phyloP scores from a whole-genome alignment of 2,329 filamentous ascomycete genomes.

The Fusarium multiceps region DNA sequence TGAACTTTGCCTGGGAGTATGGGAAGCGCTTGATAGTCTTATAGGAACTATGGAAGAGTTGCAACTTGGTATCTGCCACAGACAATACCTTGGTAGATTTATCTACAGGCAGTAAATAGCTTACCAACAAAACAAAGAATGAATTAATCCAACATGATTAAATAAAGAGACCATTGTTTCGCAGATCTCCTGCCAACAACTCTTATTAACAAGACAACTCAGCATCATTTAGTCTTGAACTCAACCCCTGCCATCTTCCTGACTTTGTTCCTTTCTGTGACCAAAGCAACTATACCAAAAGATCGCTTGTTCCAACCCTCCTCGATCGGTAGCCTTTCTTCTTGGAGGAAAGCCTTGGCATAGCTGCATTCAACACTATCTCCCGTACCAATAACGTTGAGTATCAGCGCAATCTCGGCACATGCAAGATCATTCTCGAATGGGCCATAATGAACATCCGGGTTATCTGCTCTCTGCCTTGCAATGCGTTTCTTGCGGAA shows the following conservation, averaged over 20 bases:
- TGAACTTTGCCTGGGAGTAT: background rate
- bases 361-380: slow-evolving; percentile 25
- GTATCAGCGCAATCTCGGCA: slow-evolving; percentile 38
- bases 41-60: background rate
- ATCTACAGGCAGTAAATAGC: background rate
- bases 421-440: slow-evolving; percentile 36
- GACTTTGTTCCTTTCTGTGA: slow-evolving; percentile 20
- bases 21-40: background rate
- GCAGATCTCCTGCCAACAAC: background rate
- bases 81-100: background rate
- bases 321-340: slow-evolving; percentile 34
- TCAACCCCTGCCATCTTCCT: slow-evolving; percentile 22
- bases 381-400: slow-evolving; percentile 38
- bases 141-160: background rate
- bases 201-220: background rate
- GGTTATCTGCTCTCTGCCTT: slow-evolving; percentile 33
- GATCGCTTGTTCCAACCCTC: slow-evolving; percentile 32
- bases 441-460: slow-evolving; percentile 23
- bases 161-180: background rate
- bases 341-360: slow-evolving; percentile 30
- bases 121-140: background rate
- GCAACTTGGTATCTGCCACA: background rate
- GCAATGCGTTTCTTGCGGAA: slow-evolving; percentile 36
- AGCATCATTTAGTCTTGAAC: background rate
- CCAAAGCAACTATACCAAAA: slow-evolving; percentile 29